These are phyloP conservation scores for Apiotrichum mycotoxinovorans DNA, from an alignment of 1,284 basidiomycete genomes.

Conservation along the genomic window DNA sequence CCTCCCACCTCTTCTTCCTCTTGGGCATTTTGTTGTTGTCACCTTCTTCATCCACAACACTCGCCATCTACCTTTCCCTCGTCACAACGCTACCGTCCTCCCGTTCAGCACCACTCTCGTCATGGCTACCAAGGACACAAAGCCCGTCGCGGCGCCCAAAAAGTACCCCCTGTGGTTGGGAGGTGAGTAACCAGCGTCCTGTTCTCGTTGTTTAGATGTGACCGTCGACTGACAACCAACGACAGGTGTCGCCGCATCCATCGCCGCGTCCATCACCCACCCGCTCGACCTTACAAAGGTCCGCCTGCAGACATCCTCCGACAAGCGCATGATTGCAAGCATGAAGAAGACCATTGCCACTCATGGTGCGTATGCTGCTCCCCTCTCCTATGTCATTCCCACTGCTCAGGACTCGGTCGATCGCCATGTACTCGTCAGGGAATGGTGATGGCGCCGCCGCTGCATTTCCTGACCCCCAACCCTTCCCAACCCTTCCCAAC, in stretches of 20 bases:
- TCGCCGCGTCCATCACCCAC: constrained; percentile 75
- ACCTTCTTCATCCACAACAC: background rate
- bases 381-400: background rate
- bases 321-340: constrained; percentile 77
- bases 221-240: background rate
- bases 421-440: no score
- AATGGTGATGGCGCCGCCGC: background rate
- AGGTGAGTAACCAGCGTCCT: constrained; percentile 54
- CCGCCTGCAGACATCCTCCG: constrained; percentile 79
- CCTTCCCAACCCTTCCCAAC: background rate
- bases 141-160: constrained; percentile 35
- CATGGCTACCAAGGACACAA: background rate
- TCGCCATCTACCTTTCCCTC: background rate
- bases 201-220: background rate
- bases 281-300: constrained; percentile 83
- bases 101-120: background rate
- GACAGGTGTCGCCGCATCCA: constrained; percentile 69
- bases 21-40: no score
- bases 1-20: no score
- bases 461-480: no score
- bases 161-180: constrained; percentile 80
- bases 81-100: background rate
- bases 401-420: background rate
- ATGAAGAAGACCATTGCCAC: constrained; percentile 63
- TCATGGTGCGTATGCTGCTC: constrained; percentile 29